Evolutionary conservation across 495 filamentous ascomycete genomes (phyloP).

Genomic region (Aspergillus panamensis): DNA sequence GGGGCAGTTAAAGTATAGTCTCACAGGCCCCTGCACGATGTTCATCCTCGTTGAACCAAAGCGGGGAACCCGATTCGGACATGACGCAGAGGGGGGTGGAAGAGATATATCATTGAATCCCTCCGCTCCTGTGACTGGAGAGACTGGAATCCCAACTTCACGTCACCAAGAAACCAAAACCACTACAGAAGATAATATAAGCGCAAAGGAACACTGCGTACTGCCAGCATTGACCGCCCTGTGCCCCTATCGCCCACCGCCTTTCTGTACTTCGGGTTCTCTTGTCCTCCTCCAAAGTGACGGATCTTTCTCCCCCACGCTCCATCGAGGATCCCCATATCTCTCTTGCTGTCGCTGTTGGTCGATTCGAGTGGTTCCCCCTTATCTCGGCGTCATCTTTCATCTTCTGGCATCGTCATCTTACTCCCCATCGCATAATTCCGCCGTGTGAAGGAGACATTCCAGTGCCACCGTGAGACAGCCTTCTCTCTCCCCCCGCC

Average conservation of each 20-base stretch:
- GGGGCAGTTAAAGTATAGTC: conserved; percentile 16
- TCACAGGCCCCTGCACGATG: conserved; percentile 18
- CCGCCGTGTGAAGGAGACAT: conserved; percentile 6
- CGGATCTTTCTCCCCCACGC: conserved; percentile 9
- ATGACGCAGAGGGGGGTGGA: neutral
- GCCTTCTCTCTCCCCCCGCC: conserved; percentile 2
- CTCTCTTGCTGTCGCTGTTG: conserved; percentile 2
- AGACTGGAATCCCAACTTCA: neutral
- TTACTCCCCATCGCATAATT: conserved; percentile 1
- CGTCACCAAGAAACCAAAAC: neutral
- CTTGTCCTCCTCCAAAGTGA: neutral
- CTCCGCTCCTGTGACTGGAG: neutral
- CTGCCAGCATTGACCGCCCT: conserved; percentile 20
- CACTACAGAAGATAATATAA: no score
- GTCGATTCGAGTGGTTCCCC: neutral
- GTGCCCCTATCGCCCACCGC: conserved; percentile 9
- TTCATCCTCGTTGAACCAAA: conserved; percentile 10
- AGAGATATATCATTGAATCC: neutral
- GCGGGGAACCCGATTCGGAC: conserved; percentile 7
- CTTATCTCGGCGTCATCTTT: neutral
- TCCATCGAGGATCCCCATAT: conserved; percentile 6
- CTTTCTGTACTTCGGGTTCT: conserved; percentile 22
- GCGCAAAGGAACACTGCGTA: conserved; percentile 23
- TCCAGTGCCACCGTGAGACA: conserved; percentile 3
- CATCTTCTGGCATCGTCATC: neutral